Evolutionary conservation across 2,329 filamentous ascomycete species (phyloP).

Genomic region (Aspergillus ustus): DNA sequence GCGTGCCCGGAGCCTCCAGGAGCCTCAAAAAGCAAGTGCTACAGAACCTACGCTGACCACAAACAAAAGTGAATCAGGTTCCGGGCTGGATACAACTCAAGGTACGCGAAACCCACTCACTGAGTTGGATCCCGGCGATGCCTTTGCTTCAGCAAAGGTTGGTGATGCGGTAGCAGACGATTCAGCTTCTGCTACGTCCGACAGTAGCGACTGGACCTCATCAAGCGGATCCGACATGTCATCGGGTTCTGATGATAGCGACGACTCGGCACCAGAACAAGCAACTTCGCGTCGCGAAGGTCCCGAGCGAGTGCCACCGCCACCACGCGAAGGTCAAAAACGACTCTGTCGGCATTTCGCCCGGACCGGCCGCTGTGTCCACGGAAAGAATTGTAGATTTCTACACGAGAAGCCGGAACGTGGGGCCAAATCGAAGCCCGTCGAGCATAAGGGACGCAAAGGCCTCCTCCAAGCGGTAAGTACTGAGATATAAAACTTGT

Average conservation of each 20-base stretch:
- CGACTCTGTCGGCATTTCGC: slow-evolving; percentile 47
- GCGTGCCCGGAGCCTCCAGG: slow-evolving; percentile 42
- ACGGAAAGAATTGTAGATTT: slow-evolving; percentile 48
- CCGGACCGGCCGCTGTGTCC: slow-evolving; percentile 47
- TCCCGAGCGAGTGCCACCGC: slow-evolving; percentile 46
- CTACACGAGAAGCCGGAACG: slow-evolving; percentile 44
- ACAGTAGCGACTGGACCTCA: slow-evolving; percentile 44
- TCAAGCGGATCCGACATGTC: slow-evolving; percentile 40
- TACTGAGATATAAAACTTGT: slow-evolving; percentile 9
- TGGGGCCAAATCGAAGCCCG: slow-evolving; percentile 31
- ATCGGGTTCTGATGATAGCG: slow-evolving; percentile 30
- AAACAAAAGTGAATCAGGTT: background rate
- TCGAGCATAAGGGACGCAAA: slow-evolving; percentile 41
- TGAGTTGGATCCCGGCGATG: background rate
- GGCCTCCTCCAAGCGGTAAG: slow-evolving; percentile 50
- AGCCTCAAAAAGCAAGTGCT: slow-evolving; percentile 31
- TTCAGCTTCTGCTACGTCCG: slow-evolving; percentile 24
- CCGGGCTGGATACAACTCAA: background rate
- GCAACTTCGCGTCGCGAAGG: slow-evolving; percentile 45
- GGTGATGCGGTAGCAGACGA: slow-evolving; percentile 5
- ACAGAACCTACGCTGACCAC: background rate
- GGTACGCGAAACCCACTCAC: background rate
- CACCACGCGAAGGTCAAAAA: slow-evolving; percentile 41
- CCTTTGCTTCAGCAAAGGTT: background rate
- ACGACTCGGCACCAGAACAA: slow-evolving; percentile 47